Evolutionary conservation across 768 basidiomycete genomes (phyloP), one percentile per base, ranked within the genome.

Genomic region (Lentinula edodes): DNA sequence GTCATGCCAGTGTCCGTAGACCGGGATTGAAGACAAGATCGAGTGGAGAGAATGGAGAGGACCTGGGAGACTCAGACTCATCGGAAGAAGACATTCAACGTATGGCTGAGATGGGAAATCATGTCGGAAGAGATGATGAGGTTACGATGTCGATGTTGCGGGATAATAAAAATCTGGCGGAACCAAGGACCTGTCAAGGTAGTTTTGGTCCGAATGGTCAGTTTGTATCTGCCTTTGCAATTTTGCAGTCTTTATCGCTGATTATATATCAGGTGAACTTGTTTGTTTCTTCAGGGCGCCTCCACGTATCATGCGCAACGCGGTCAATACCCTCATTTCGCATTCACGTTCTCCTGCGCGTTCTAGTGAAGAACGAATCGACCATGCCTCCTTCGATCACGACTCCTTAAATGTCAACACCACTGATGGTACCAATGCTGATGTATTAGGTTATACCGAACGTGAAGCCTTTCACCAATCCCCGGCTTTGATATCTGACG

Each of bases 141-240:
- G 67, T 79, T 10, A 80, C 84, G 0, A 78, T 84, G 39, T 78
- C 84, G 0, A 66, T 88, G 1, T 66, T 89, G 63, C 77, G 86
- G 54, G 84, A 79, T 54, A 81, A 86, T 66, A 90, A 92, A 73
- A 93, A 93, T 69, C 71, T 93, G 6, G 88, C 90, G 0, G 92
- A 94, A 71, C 89, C 93, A 1, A 77, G 91, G 63, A 92, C 90
- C 0, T 93, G 91, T 1, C 93, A 95, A 67, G 94, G 91, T 2
- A 83, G 87, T 0, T 96, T 95, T 76, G 91, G 93, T 1, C 90
- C 91, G 0, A 92, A 93, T 69, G 95, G 94, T 93, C 62, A 51
- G 78, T 69, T 59, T 28, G 28, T 28, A 28, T 28, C 28, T 28
- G 28, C 3, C 28, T 28, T 28, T 28, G 28, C 28, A 28, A 3